Evolutionary conservation across 2,329 filamentous ascomycete genomes (phyloP).

Genomic region (Macroventuria anomochaeta): DNA sequence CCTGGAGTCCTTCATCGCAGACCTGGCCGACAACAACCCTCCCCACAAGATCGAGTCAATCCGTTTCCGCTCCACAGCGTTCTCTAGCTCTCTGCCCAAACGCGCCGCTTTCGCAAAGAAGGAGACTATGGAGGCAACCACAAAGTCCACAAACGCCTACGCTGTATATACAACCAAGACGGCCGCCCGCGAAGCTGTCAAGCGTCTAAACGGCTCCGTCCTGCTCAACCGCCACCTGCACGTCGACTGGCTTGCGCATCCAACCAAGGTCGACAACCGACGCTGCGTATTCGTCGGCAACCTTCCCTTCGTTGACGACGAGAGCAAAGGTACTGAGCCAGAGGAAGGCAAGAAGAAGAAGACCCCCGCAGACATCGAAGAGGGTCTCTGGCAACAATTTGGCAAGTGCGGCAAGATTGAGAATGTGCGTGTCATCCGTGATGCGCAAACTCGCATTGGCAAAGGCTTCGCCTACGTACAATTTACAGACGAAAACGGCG

Average conservation of each 20-base stretch:
- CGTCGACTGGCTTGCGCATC: conserved; percentile 90
- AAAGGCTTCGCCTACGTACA: conserved; percentile 99
- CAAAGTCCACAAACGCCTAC: conserved; percentile 93
- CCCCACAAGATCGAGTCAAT: conserved; percentile 84
- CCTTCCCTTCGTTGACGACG: conserved; percentile 93
- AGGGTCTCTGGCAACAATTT: conserved; percentile 88
- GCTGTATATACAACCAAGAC: conserved; percentile 80
- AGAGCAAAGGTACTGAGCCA: conserved; percentile 69
- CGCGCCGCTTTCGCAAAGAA: conserved; percentile 93
- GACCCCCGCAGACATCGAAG: conserved; percentile 83
- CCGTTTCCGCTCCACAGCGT: conserved; percentile 92
- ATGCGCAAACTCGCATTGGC: conserved; percentile 87
- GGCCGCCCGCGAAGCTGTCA: conserved; percentile 77
- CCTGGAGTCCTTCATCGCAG: conserved; percentile 74
- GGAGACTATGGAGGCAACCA: conserved; percentile 87
- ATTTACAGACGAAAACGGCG: conserved; percentile 83
- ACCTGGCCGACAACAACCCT: conserved; percentile 53
- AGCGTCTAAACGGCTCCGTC: conserved; percentile 80
- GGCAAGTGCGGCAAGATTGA: conserved; percentile 81
- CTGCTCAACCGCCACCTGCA: conserved; percentile 87
- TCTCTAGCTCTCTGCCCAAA: conserved; percentile 82
- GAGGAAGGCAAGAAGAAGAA: conserved; percentile 73
- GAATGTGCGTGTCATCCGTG: conserved; percentile 89
- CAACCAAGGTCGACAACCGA: conserved; percentile 79
- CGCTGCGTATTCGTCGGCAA: conserved; percentile 97